Base-by-base conservation (phyloP, 768 basidiomycete genomes). In the Mycena capillaripes region DNA sequence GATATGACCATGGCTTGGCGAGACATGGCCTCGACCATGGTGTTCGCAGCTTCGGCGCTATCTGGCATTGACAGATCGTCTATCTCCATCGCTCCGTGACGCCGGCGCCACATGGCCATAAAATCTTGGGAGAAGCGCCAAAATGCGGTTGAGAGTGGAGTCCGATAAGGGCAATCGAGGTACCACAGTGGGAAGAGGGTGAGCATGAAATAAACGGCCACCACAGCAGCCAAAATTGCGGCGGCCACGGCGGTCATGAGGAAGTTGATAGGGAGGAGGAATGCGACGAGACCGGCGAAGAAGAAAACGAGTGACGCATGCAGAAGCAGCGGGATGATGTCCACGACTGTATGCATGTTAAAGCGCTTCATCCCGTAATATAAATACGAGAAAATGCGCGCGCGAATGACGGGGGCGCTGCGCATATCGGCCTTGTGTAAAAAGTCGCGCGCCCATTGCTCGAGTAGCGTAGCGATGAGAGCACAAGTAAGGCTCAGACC, bases 111-210 rank as follows among this genome's bases (percentile, higher is more conserved):
- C 5, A 23, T 32, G 3, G n/a, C 8, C 8, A 9, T 6, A 9
- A 58, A 11, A 21, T 4, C 11, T 23, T 19, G 23, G 1, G 64
- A 58, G 17, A 67, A 17, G 29, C 29, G 4, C 66, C 66, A 67
- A 36, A 58, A 48, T 36, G 32, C 56, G 1, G 38, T 27, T 1
- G 72, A 63, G 11, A 74, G 61, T 0, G 72, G 75, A 2, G 70
- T 74, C n/a, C 36, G 64, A 36, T 71, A 76, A 17, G 75, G 75
- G 42, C 75, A 74, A 30, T 76, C 59, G 8, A 66, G 66, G 42
- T 63, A 71, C 32, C 61, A 32, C 19, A 74, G 16, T 1, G 75
- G 75, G 1, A 76, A 66, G 19, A 76, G 21, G 34, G 70, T 70
- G 44, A 58, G 57, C n/a, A 64, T 16, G 19, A 58, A 30, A 52